Conservation (phyloP, 352 stramenopile genomes). For the Pythium phragmitis region DNA sequence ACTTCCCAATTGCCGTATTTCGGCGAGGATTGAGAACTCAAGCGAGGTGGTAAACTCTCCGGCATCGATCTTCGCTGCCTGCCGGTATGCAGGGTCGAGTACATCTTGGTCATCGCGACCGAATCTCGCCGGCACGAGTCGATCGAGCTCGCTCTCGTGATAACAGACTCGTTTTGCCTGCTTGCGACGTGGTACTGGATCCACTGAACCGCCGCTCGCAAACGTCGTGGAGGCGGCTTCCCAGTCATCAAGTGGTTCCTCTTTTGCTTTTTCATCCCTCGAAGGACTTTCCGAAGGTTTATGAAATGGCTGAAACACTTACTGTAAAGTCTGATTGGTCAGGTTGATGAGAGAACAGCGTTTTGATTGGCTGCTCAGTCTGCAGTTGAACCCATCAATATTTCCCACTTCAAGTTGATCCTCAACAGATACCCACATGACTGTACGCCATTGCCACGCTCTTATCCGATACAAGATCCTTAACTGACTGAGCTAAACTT, state of each 20-base stretch:
- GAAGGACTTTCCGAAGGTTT: not conserved
- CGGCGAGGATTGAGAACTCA: not conserved
- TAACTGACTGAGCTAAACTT: not conserved
- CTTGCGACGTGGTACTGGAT: not conserved
- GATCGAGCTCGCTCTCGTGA: too few relatives aligned
- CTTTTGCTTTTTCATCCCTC: not conserved
- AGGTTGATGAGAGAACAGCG: not conserved
- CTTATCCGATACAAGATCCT: not conserved
- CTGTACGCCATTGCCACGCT: not conserved
- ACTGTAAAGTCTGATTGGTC: not conserved
- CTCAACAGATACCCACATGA: not conserved
- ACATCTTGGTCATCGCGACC: conserved; percentile 4
- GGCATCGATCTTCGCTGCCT: too few relatives aligned
- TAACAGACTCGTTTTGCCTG: not conserved
- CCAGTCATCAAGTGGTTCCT: not conserved
- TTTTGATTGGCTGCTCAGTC: not conserved
- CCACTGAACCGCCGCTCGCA: not conserved
- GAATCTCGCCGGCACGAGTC: conserved; percentile 2
- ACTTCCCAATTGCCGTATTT: not conserved
- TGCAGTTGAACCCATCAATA: not conserved
- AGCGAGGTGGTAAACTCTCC: not conserved
- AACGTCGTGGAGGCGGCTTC: not conserved
- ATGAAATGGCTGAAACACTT: not conserved
- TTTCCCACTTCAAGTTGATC: not conserved
- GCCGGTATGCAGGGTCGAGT: conserved; percentile 10